Evolutionary conservation across 1,139 yeast genomes (phyloP).

Genomic region (Wickerhamomyces sp.): DNA sequence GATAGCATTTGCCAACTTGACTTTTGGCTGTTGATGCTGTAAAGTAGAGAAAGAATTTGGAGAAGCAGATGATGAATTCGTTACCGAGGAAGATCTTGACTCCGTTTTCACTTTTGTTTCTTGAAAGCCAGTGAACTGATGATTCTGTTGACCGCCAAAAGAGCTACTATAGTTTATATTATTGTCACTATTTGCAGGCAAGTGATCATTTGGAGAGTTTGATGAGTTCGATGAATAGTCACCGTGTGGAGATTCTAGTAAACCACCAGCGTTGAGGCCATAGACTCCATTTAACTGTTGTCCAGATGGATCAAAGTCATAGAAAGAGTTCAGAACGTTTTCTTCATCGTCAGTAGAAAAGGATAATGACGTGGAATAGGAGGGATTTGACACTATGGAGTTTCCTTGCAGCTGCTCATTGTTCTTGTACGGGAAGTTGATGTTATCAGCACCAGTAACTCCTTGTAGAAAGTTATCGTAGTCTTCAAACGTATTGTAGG

Average conservation of each 20-base stretch:
- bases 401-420: conserved; percentile 1
- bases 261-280: background rate
- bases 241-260: conserved; percentile 15
- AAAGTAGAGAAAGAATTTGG: conserved; percentile 4
- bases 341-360: conserved; percentile 5
- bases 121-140: background rate
- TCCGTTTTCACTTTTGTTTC: conserved; percentile 12
- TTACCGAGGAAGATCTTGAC: conserved; percentile 8
- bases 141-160: too few species aligned
- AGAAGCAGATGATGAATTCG: conserved; percentile 4
- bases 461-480: conserved; percentile 27
- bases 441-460: conserved; percentile 8
- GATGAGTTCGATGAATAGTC: conserved; percentile 18
- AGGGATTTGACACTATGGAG: conserved; percentile 15
- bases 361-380: conserved; percentile 16
- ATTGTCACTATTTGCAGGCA: too few species aligned
- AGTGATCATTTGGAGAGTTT: conserved; percentile 20
- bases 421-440: background rate
- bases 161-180: too few species aligned
- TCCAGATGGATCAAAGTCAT: background rate
- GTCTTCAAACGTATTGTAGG: conserved; percentile 20
- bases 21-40: conserved; percentile 6
- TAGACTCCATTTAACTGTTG: background rate
- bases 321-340: conserved; percentile 2
- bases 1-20: conserved; percentile 19